A percentile compares a stretch with the other conserved stretches of the same genome.
Evolutionary conservation across 1,139 yeast species (phyloP).

Genomic region (Taphrina communis): DNA sequence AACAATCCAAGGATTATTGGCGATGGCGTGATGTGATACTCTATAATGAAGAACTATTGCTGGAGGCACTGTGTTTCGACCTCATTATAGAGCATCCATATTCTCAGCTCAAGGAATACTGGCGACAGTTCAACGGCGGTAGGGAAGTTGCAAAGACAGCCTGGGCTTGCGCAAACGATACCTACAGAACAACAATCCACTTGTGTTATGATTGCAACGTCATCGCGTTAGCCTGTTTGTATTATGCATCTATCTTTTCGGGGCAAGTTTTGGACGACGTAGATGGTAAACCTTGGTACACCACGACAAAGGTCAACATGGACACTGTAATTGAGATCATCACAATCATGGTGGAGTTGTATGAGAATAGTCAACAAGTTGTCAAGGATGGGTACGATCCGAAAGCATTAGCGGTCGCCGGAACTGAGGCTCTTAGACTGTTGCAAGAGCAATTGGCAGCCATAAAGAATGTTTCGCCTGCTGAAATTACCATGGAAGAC

Average conservation of each 20-base stretch:
- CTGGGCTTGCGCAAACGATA: constrained; percentile 54
- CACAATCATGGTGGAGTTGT: constrained; percentile 51
- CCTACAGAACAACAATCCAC: constrained; percentile 53
- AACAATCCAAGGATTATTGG: constrained; percentile 59
- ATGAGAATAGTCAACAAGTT: constrained; percentile 44
- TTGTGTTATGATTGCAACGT: constrained; percentile 50
- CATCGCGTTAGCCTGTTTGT: constrained; percentile 54
- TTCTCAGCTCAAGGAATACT: constrained; percentile 48
- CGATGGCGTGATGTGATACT: constrained; percentile 59
- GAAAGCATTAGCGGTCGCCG: constrained; percentile 26
- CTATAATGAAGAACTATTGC: constrained; percentile 56
- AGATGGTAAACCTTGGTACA: constrained; percentile 50
- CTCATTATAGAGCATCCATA: constrained; percentile 58
- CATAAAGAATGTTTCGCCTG: constrained; percentile 5
- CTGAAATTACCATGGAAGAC: constrained; percentile 18
- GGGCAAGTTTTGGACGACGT: constrained; percentile 44
- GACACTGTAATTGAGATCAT: constrained; percentile 47
- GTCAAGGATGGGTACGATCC: constrained; percentile 37
- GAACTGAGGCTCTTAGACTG: constrained; percentile 36
- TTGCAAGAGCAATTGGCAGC: constrained; percentile 27
- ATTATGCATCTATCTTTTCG: constrained; percentile 50
- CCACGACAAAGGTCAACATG: constrained; percentile 47
- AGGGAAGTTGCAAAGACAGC: constrained; percentile 51
- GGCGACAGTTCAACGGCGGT: constrained; percentile 48
- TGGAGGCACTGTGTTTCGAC: constrained; percentile 61